Evolutionary conservation across 1,284 basidiomycete genomes (phyloP).

Genomic region (Ganoderma lingzhi): DNA sequence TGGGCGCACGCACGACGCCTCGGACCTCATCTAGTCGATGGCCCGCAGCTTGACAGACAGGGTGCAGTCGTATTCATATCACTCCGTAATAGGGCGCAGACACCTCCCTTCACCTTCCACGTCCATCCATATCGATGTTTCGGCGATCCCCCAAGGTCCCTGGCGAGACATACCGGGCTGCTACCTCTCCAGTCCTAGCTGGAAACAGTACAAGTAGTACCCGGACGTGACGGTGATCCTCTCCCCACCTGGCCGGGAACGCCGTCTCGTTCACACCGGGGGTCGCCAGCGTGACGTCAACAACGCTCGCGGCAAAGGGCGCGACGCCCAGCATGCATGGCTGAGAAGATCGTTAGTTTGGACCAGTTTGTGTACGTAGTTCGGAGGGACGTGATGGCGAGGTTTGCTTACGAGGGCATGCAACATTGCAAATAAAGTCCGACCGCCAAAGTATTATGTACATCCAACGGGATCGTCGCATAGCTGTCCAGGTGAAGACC

Average conservation of each 20-base stretch:
- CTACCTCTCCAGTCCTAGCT: slow-evolving; percentile 47
- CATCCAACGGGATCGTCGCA: no score
- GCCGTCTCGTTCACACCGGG: slow-evolving; percentile 70
- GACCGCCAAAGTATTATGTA: not conserved
- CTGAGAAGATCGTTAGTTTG: slow-evolving; percentile 55
- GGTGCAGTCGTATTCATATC: not conserved
- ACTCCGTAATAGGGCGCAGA: not conserved
- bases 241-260: slow-evolving; percentile 71
- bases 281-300: slow-evolving; percentile 66
- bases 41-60: not conserved
- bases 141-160: not conserved
- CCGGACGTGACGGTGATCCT: slow-evolving; percentile 67
- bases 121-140: not conserved
- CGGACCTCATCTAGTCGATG: not conserved
- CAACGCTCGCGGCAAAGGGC: slow-evolving; percentile 65
- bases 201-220: slow-evolving; percentile 69
- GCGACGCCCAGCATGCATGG: slow-evolving; percentile 53
- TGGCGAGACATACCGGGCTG: not conserved
- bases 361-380: slow-evolving; percentile 69
- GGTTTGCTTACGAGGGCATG: not conserved
- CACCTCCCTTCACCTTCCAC: not conserved
- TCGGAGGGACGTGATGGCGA: not conserved
- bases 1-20: not conserved
- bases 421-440: not conserved
- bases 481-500: not conserved